Base-by-base conservation (phyloP, 805 yeast species). In the Candida morakotiae region DNA sequence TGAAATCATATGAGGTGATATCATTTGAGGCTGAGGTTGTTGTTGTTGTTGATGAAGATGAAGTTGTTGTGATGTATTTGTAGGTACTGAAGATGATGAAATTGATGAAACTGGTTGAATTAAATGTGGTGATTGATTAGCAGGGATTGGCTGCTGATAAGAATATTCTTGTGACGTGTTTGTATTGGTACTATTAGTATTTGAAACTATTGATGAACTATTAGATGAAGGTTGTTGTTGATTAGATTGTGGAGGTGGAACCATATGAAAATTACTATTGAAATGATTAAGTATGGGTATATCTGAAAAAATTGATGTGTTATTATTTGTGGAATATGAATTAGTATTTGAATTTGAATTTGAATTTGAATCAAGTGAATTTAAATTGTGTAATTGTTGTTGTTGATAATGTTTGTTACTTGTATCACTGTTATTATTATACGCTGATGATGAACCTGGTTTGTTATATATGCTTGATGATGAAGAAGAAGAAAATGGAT, bases 41-140 rank as follows among this genome's bases (percentile, higher is more conserved):
- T 24, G 18, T 10, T 36, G 37, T 20, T 24, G 40, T 17, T 35
- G 40, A 7, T 25, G 37, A 11, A 29, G 41, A 14, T 27, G 44
- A 18, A 25, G 41, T 17, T 18, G 36, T 14, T 14, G 28, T 25
- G 16, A 13, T 18, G 18, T 9, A 3, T 33, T 9, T 4, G n/a
- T 22, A 6, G 26, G 10, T 9, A 6, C 28, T 16, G 27, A 19
- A 13, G 28, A 20, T 13, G 23, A n/a, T 11, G 36, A 23, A 5
- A 30, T 7, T 3, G 29, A 22, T 18, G 36, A 29, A 13, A 16
- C 3, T 13, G 5, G 28, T 26, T 26, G 28, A 4, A 23, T 9
- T 14, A 14, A 26, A 26, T 26, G 28, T 3, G 28, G 28, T 7
- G 28, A 26, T 14, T 26, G 28, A 18, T 10, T 28, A 7, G 21